Evolutionary conservation across 2,329 filamentous ascomycete genomes (phyloP), one percentile per base, ranked within the genome.

Genomic region (Talaromyces sp.): DNA sequence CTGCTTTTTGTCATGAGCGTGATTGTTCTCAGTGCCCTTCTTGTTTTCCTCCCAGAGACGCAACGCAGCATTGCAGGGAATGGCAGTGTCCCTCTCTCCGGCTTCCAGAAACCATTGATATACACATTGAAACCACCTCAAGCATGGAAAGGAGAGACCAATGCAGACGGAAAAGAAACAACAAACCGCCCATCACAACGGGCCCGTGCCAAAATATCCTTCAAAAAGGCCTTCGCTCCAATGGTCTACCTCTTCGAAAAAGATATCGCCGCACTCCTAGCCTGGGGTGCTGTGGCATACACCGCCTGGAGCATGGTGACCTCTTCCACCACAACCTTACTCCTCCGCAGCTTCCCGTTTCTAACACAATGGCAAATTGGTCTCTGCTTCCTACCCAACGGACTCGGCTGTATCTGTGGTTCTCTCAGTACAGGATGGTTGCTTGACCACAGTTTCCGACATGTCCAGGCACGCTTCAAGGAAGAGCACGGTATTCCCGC

Each of bases 301-400:
- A 49, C 69, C 74, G 53, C 79, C 74, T 69, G 75, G 73, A 17
- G 73, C 70, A 47, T 77, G 74, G 72, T 80, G 76, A 72, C 75
- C 1, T 73, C 74, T 34, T 71, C 72, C 25, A 68, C 78, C 5
- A 75, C 79, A 0, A 77, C 75, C 56, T 70, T 77, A 8, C 74
- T 77, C 59, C 63, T 70, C 29, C 47, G 79, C 78, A 58, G 36
- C 17, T 65, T 61, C n/a, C 63, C 63, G 65, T 65, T 68, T 27
- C 77, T 77, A 13, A 69, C 65, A 17, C 34, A 67, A 4, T 51
- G 70, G 29, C 58, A 69, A 51, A 45, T 70, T 22, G 70, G 70
- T n/a, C 65, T 72, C 5, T 70, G 67, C 19, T 71, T 69, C 31
- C 56, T 75, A 31, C 70, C 73, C 1, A 71, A 70, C 62, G 70